Conservation (phyloP, 495 filamentous ascomycete genomes). For the Lophiotrema nucula region DNA sequence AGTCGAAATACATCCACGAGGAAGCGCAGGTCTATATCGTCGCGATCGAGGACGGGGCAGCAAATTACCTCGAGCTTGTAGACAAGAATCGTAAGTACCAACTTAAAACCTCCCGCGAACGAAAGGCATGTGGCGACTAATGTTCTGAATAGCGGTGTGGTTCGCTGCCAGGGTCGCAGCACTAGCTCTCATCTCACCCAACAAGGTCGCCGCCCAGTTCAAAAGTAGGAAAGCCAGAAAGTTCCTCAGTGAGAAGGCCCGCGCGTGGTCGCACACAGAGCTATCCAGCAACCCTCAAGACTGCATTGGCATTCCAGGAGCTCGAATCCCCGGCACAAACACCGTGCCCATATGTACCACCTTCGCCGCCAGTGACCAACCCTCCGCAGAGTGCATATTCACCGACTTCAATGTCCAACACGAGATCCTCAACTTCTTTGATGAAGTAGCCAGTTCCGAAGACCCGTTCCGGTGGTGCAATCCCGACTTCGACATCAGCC, state of each 20-base stretch:
- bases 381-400: slow-evolving; percentile 29
- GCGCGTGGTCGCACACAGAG: slow-evolving; percentile 15
- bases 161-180: slow-evolving; percentile 24
- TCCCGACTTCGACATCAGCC: slow-evolving; percentile 12
- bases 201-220: background rate
- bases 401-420: slow-evolving; percentile 10
- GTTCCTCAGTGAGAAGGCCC: slow-evolving; percentile 28
- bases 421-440: slow-evolving; percentile 29
- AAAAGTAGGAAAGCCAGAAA: slow-evolving; percentile 7
- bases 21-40: slow-evolving; percentile 42
- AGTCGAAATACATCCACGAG: slow-evolving; percentile 22
- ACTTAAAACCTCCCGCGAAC: background rate
- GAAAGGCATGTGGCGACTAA: slow-evolving; percentile 2
- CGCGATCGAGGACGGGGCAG: slow-evolving; percentile 37
- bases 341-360: slow-evolving; percentile 19
- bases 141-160: slow-evolving; percentile 5
- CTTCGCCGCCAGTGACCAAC: slow-evolving; percentile 19
- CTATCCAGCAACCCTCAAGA: background rate
- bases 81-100: slow-evolving; percentile 27
- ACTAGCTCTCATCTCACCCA: slow-evolving; percentile 20
- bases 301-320: slow-evolving; percentile 4
- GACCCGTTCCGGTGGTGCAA: slow-evolving; percentile 21
- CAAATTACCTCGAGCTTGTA: slow-evolving; percentile 25
- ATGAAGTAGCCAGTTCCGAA: slow-evolving; percentile 15
- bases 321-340: background rate